These are phyloP conservation scores for Yamadazyma sp. DNA, from an alignment of 805 yeast species.

Conservation along the genomic window DNA sequence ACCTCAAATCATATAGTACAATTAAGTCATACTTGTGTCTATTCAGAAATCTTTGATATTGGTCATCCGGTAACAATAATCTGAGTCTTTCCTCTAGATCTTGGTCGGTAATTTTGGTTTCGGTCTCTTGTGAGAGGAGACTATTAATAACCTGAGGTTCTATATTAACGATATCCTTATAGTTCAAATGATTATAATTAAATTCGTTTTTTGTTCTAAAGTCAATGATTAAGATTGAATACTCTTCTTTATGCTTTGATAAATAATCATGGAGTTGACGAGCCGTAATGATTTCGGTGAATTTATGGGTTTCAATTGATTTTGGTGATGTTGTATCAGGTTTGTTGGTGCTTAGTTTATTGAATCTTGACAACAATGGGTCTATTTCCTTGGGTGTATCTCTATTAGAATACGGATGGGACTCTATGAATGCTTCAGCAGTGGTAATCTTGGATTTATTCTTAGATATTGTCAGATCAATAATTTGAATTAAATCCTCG, in stretches of 20 bases:
- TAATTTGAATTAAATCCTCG: constrained; percentile 16
- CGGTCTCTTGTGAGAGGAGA: constrained; percentile 14
- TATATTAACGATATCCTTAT: constrained; percentile 61
- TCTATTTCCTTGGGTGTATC: constrained; percentile 12
- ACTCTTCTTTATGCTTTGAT: constrained; percentile 3
- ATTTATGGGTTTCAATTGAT: constrained; percentile 9
- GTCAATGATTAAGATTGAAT: constrained; percentile 57
- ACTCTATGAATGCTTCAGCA: background rate
- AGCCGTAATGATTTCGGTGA: constrained; percentile 19
- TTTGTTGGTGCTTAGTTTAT: constrained; percentile 11
- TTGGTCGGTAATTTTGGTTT: constrained; percentile 44
- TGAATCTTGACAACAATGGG: constrained; percentile 25
- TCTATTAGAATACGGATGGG: background rate
- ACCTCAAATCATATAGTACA: constrained; percentile 58
- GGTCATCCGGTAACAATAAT: constrained; percentile 53
- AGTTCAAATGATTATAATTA: constrained; percentile 59
- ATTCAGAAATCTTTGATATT: constrained; percentile 49
- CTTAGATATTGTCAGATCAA: constrained; percentile 15
- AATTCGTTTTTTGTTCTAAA: constrained; percentile 60
- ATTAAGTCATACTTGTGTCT: constrained; percentile 60
- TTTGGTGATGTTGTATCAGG: background rate
- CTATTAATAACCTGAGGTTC: constrained; percentile 56
- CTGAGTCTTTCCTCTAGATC: constrained; percentile 66
- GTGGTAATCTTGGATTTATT: constrained; percentile 9
- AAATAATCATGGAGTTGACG: constrained; percentile 13